Conservation (phyloP, 1,139 yeast species). For the Suhomyces chickasaworum region DNA sequence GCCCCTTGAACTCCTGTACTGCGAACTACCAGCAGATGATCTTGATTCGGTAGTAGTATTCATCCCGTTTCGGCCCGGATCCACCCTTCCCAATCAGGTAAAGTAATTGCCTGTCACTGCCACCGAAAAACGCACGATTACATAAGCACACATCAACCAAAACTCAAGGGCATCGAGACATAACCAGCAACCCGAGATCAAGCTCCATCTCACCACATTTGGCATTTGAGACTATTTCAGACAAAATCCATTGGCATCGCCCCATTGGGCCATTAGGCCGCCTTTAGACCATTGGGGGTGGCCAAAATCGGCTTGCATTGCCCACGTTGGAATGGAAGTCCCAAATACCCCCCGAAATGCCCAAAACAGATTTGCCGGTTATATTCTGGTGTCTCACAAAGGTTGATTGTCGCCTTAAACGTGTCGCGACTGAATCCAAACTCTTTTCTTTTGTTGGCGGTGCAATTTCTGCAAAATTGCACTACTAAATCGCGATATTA, state of each 20-base stretch:
- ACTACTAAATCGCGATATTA: not conserved
- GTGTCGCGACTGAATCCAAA: not conserved
- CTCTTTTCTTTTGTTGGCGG: not conserved
- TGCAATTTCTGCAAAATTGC: not conserved
- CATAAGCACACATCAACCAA: not conserved
- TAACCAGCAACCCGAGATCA: too few species aligned
- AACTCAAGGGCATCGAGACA: not conserved
- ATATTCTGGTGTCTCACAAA: too few species aligned
- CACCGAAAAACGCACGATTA: not conserved
- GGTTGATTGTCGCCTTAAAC: not conserved
- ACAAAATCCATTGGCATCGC: too few species aligned
- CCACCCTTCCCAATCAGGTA: constrained; percentile 1
- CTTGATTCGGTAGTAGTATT: not conserved
- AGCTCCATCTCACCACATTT: too few species aligned
- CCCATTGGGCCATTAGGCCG: too few species aligned
- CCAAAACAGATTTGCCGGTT: too few species aligned
- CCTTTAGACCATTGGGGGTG: too few species aligned
- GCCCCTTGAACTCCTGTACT: not conserved
- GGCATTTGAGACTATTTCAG: too few species aligned
- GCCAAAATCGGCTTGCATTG: too few species aligned
- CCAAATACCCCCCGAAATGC: too few species aligned
- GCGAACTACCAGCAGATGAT: not conserved
- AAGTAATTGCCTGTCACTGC: not conserved
- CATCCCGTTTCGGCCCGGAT: constrained; percentile 1
- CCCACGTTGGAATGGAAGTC: too few species aligned